Conservation (phyloP, 1,284 basidiomycete genomes). For the Ustilago trichophora region DNA sequence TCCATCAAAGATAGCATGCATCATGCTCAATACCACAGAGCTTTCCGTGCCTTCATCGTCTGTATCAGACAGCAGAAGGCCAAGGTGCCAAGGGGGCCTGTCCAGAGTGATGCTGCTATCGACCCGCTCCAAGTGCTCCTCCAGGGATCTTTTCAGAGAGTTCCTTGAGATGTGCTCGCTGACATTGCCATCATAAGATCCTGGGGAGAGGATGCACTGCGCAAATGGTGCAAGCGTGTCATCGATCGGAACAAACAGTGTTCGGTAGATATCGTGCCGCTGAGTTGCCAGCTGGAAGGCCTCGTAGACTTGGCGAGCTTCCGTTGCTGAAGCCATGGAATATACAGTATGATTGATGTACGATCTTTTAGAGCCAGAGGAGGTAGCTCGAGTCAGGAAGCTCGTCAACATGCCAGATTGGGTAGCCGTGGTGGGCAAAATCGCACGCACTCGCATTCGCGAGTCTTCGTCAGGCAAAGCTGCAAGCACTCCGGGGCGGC, state of each 20-base stretch:
- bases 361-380: not conserved
- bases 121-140: not conserved
- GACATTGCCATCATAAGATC: not conserved
- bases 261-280: constrained; percentile 7
- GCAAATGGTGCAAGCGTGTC: constrained; percentile 27
- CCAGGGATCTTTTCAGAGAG: not conserved
- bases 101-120: constrained; percentile 7
- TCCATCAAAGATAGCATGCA: constrained; percentile 32
- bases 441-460: no score
- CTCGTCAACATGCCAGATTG: constrained; percentile 29
- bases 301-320: constrained; percentile 2
- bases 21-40: constrained; percentile 11
- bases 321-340: no score
- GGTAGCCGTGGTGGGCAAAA: constrained; percentile 22
- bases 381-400: constrained; percentile 6
- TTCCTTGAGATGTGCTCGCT: no score
- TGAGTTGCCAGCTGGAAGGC: not conserved
- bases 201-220: constrained; percentile 16
- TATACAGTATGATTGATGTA: no score
- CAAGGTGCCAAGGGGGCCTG: constrained; percentile 12
- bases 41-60: not conserved
- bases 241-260: constrained; percentile 18
- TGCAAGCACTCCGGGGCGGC: no score
- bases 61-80: constrained; percentile 2
- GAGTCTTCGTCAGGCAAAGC: no score